These are phyloP conservation scores for Cardamine resedifolia DNA, from an alignment of 345 rosid genomes.

Conservation along the genomic window DNA sequence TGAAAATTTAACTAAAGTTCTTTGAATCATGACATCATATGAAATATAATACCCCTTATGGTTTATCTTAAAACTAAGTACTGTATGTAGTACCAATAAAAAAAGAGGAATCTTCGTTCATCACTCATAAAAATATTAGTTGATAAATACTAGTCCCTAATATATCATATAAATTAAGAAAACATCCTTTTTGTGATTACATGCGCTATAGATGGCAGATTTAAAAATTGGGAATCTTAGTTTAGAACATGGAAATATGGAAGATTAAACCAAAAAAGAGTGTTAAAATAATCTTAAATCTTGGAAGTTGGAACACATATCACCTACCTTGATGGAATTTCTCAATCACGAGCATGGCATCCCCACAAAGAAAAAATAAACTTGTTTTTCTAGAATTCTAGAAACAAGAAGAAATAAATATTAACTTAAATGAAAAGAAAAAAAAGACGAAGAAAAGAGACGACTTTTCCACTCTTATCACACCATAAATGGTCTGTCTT, in stretches of 20 bases:
- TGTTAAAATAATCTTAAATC: conserved; percentile 10
- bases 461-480: conserved; percentile 26
- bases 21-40: neutral
- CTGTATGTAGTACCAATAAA: too few species aligned
- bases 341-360: conserved; percentile 12
- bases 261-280: neutral
- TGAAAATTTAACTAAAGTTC: neutral
- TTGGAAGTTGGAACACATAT: conserved; percentile 31
- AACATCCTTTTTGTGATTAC: neutral
- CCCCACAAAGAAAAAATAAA: conserved; percentile 27
- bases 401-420: conserved; percentile 20
- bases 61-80: neutral
- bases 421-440: too few species aligned
- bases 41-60: neutral
- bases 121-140: neutral
- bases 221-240: neutral
- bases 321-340: conserved; percentile 28
- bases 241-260: neutral
- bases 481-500: conserved; percentile 22
- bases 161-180: neutral
- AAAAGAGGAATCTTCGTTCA: neutral
- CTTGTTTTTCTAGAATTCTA: conserved; percentile 27
- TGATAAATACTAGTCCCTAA: neutral
- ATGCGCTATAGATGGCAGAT: neutral
- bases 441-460: neutral